Conservation (phyloP, 306 rosid species). For the Fragaria iinumae region DNA sequence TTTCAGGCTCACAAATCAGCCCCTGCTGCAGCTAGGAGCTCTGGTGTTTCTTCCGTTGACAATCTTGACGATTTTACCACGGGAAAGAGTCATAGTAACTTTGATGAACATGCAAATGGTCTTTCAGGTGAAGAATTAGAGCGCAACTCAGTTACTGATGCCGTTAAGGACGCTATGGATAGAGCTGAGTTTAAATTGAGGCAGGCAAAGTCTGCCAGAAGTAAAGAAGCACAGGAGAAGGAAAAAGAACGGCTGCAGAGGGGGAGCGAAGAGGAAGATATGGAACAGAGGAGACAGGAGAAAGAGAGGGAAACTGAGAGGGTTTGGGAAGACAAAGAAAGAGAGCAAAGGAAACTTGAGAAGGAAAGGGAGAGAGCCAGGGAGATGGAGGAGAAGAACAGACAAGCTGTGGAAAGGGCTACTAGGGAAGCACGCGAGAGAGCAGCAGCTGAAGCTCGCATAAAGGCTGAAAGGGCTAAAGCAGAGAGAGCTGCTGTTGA, state of each 20-base stretch:
- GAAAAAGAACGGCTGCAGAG: constrained; percentile 70
- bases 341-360: constrained; percentile 64
- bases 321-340: constrained; percentile 80
- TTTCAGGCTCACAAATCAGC: constrained; percentile 53
- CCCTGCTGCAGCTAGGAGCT: constrained; percentile 42
- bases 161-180: constrained; percentile 99
- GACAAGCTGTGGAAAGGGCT: constrained; percentile 97
- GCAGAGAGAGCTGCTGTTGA: constrained; percentile 85
- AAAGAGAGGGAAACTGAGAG: constrained; percentile 52
- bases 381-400: constrained; percentile 53
- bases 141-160: constrained; percentile 95
- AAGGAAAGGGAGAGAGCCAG: constrained; percentile 44
- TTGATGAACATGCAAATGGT: constrained; percentile 55
- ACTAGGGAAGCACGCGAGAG: constrained; percentile 99
- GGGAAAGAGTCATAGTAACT: constrained; percentile 53
- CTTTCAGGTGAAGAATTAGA: constrained; percentile 69
- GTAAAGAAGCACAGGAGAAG: constrained; percentile 72
- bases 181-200: constrained; percentile 92
- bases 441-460: constrained; percentile 80
- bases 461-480: constrained; percentile 76
- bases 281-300: constrained; percentile 57
- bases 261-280: constrained; percentile 64
- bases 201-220: constrained; percentile 76
- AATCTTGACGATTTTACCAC: constrained; percentile 74
- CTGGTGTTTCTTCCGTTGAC: constrained; percentile 57